Evolutionary conservation across 1,284 basidiomycete genomes (phyloP).

Genomic region (Malassezia slooffiae): DNA sequence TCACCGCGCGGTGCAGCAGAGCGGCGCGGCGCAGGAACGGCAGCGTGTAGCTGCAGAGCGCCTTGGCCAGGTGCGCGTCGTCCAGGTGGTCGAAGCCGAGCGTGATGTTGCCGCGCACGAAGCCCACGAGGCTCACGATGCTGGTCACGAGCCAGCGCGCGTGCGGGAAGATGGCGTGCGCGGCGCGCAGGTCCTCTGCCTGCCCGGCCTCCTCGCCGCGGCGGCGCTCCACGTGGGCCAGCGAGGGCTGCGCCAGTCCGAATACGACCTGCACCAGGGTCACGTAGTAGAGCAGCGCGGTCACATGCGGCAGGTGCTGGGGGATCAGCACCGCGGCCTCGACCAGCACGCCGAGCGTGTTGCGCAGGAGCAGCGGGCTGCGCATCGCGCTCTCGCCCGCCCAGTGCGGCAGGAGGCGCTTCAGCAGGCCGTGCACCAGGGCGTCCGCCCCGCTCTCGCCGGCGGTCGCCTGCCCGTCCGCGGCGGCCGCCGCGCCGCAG

Average conservation of each 20-base stretch:
- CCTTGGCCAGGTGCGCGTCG: conserved; percentile 57
- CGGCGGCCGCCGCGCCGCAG: not conserved
- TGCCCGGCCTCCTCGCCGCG: not conserved
- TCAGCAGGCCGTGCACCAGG: conserved; percentile 39
- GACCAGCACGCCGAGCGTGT: conserved; percentile 39
- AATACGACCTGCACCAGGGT: conserved; percentile 41
- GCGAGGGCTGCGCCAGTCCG: conserved; percentile 41
- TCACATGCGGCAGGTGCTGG: conserved; percentile 32
- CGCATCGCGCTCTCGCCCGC: conserved; percentile 38
- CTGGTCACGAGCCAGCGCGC: conserved; percentile 42
- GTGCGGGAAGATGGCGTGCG: conserved; percentile 35
- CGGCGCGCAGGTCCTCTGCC: conserved; percentile 8
- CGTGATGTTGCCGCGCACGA: conserved; percentile 43
- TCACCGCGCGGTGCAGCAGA: conserved; percentile 67
- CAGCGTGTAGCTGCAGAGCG: conserved; percentile 77
- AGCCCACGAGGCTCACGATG: conserved; percentile 42
- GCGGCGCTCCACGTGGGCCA: conserved; percentile 4
- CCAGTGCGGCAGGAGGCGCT: conserved; percentile 44
- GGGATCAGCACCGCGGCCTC: conserved; percentile 39
- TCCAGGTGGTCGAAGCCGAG: conserved; percentile 43
- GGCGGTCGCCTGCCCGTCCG: not conserved
- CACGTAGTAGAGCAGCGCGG: conserved; percentile 44
- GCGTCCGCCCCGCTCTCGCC: conserved; percentile 19
- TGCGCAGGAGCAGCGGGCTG: conserved; percentile 37
- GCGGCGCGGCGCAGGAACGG: conserved; percentile 86